Evolutionary conservation across 768 basidiomycete genomes (phyloP), one percentile per base, ranked within the genome.

Genomic region (Dentipellis sp.): DNA sequence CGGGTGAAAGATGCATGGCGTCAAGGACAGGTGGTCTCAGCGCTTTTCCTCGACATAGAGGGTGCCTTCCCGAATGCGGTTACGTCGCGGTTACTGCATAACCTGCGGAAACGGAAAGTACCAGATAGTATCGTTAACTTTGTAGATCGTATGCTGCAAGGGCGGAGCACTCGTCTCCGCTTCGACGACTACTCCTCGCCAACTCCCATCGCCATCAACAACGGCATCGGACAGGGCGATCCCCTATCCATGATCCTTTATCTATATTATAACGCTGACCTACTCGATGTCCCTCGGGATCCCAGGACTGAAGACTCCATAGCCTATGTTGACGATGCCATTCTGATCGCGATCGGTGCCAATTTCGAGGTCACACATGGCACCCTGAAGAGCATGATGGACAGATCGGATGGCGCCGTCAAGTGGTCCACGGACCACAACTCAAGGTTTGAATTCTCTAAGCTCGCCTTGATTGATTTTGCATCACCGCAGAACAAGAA

Each of bases 61-160:
- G 75, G 70, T 0, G 74, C 76, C 1, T 78, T 76, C 59, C 76
- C 72, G 0, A 76, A 70, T 56, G 68, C 68, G 0, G 70, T 68
- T 8, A 66, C 58, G 0, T 66, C 68, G 1, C 21, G 59, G 0
- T 68, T 77, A 0, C 37, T 69, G 0, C 68, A 72, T 56, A 68
- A 73, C 52, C 58, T 76, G 54, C 50, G 59, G 11, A 64, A 61
- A 52, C 22, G 61, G 0, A 19, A 69, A 0, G 64, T 74, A 0
- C 69, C 74, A 2, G 22, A 50, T 3, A 46, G 42, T 11, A 67
- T 67, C 46, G 58, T 69, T 0, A 42, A 60, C 0, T 65, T 52
- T 58, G 50, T 62, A 1, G 56, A 56, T 10, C 23, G 37, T 8
- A 50, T 56, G 19, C 50, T 63, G 1, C 40, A 17, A 6, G 54